Evolutionary conservation across 805 yeast genomes (phyloP).

Genomic region (Komagataella mondaviorum): DNA sequence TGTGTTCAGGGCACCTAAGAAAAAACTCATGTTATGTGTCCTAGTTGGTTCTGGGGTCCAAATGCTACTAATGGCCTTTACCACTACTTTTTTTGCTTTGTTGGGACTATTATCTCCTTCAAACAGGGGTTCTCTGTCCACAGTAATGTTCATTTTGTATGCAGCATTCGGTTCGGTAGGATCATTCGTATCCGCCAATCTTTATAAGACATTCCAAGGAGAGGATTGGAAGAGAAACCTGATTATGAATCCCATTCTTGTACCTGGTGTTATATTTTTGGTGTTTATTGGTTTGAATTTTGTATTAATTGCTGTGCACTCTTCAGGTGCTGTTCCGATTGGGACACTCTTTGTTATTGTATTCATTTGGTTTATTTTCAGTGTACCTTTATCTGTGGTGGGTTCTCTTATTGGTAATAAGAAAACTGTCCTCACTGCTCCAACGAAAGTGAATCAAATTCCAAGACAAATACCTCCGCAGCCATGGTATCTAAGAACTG

Average conservation of each 20-base stretch:
- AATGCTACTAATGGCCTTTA: constrained; percentile 59
- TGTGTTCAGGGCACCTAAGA: constrained; percentile 3
- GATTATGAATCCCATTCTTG: constrained; percentile 67
- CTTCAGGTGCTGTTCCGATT: constrained; percentile 91
- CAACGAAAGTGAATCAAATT: constrained; percentile 88
- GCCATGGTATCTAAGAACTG: constrained; percentile 66
- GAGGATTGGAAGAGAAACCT: constrained; percentile 81
- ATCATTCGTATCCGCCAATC: constrained; percentile 73
- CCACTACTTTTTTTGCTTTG: constrained; percentile 70
- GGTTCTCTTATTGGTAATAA: constrained; percentile 78
- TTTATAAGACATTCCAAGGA: constrained; percentile 86
- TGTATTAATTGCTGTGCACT: constrained; percentile 60
- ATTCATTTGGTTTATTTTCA: constrained; percentile 71
- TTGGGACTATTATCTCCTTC: constrained; percentile 88
- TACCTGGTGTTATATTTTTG: constrained; percentile 67
- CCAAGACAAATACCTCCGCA: constrained; percentile 93
- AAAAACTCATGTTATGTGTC: constrained; percentile 51
- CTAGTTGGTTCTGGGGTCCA: constrained; percentile 85
- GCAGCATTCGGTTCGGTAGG: constrained; percentile 74
- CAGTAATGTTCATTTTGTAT: constrained; percentile 77
- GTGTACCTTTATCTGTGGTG: constrained; percentile 70
- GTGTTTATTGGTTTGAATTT: constrained; percentile 64
- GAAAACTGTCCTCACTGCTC: constrained; percentile 26
- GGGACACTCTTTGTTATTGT: constrained; percentile 80
- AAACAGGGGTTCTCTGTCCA: constrained; percentile 85